Base-by-base conservation (phyloP, 257 asterid genomes). In the Handroanthus guayacan region DNA sequence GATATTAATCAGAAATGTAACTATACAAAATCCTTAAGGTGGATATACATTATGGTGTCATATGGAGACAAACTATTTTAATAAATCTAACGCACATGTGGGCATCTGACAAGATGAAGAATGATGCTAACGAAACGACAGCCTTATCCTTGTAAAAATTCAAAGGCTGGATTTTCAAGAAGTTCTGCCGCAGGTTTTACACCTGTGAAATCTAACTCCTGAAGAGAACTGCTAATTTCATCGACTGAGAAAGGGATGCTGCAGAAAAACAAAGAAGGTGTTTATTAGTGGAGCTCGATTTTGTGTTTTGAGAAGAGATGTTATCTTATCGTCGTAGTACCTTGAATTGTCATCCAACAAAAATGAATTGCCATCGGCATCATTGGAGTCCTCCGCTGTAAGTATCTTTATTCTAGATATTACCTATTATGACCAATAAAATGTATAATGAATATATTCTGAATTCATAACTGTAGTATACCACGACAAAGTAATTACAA, bases 171-270 rank as follows among this genome's bases (percentile, higher is more conserved):
- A 85, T 87, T 81, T 74, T 88, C 86, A 69, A 86, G 76, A 48
- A 93, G 93, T 71, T 89, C 84, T 36, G 79, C 76, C 44, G 96
- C 92, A 20, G 91, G 88, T 86, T 85, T 89, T 75, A 91, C 95
- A 14, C 95, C 94, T 37, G 78, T 86, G 80, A 93, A 91, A 84
- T 88, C 90, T 38, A 72, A 67, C 20, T 86, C 93, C 47, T 83
- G 87, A 83, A 86, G 70, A 71, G 87, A 84, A 76, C 75, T 70
- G 89, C 86, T 79, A 52, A 93, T 82, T 31, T 88, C 96, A 37
- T 87, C 96, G 37, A 85, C 87, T 5, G 89, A 87, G 82, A 93
- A 82, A 25, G 94, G 96, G 60, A 86, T 82, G 78, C 97, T 93
- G 92, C 92, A 81, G 60, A 12, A 14, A 9, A 69, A 39, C 41